A percentile compares a stretch with the other conserved stretches of the same genome.
Conservation (phyloP, 78 protist genomes). For the Corallochytrium limacisporum region DNA sequence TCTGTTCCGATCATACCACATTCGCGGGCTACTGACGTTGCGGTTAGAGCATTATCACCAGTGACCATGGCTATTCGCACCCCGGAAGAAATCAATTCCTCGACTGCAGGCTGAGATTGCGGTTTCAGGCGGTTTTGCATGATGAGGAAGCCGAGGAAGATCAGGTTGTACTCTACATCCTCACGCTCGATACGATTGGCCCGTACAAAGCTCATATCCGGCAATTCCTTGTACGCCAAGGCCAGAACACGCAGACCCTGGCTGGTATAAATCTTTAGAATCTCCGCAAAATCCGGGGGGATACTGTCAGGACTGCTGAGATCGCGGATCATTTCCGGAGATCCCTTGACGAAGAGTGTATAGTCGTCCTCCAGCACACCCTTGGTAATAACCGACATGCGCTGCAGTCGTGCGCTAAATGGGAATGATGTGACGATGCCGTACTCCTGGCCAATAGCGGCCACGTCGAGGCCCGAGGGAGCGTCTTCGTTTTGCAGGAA, state of each 20-base stretch:
- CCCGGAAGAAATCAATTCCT: neutral
- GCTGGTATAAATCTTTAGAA: constrained; percentile 29
- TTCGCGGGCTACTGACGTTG: constrained; percentile 54
- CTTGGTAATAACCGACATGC: constrained; percentile 55
- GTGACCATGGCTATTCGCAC: constrained; percentile 20
- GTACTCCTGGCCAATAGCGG: neutral
- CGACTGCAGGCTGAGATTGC: neutral
- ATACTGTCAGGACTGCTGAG: constrained; percentile 29
- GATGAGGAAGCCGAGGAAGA: constrained; percentile 37
- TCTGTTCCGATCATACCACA: constrained; percentile 34
- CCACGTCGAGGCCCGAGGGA: neutral
- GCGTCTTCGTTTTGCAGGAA: neutral
- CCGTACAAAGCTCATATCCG: neutral
- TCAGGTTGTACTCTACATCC: constrained; percentile 36
- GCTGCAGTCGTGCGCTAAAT: constrained; percentile 49
- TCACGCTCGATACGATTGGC: neutral
- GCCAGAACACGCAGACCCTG: constrained; percentile 74
- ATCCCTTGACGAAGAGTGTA: constrained; percentile 51
- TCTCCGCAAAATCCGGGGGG: constrained; percentile 34
- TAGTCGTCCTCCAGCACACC: neutral
- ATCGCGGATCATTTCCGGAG: constrained; percentile 60
- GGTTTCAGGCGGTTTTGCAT: constrained; percentile 34
- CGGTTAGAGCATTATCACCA: constrained; percentile 78
- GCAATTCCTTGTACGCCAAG: constrained; percentile 25
- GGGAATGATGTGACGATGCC: constrained; percentile 32